Evolutionary conservation across 2,329 filamentous ascomycete species (phyloP).

Genomic region (Xenosphaeropsis pyriputrescens): DNA sequence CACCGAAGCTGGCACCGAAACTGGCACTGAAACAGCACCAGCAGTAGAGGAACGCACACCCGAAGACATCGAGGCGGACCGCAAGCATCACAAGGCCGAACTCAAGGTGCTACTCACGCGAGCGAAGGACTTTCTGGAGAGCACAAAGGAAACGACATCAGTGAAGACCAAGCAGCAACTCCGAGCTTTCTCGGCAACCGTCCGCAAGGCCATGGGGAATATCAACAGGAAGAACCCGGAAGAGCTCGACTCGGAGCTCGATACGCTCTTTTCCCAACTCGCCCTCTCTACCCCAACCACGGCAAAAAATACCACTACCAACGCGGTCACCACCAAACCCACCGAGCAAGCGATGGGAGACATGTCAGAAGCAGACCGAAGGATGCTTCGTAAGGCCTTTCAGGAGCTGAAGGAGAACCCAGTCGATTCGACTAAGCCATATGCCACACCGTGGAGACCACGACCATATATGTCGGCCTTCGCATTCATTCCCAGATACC

Average conservation of each 20-base stretch:
- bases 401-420: conserved; percentile 51
- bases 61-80: conserved; percentile 21
- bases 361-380: conserved; percentile 1
- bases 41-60: conserved; percentile 6
- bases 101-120: conserved; percentile 38
- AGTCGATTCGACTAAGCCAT: conserved; percentile 63
- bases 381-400: conserved; percentile 5
- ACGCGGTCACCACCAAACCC: conserved; percentile 2
- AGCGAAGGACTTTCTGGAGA: conserved; percentile 44
- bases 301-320: conserved; percentile 4
- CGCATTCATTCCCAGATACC: conserved; percentile 85
- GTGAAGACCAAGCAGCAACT: conserved; percentile 64
- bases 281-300: conserved; percentile 3
- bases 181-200: conserved; percentile 50
- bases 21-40: conserved; percentile 4
- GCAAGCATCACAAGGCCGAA: conserved; percentile 17
- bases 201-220: conserved; percentile 18
- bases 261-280: conserved; percentile 26
- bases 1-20: conserved; percentile 12
- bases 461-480: conserved; percentile 81
- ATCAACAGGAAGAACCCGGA: conserved; percentile 24
- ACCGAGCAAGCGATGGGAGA: conserved; percentile 7
- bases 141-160: conserved; percentile 33
- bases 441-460: conserved; percentile 81
- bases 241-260: conserved; percentile 38